These are phyloP conservation scores for Manihot esculenta DNA, from an alignment of 441 rosid genomes.

Conservation along the genomic window DNA sequence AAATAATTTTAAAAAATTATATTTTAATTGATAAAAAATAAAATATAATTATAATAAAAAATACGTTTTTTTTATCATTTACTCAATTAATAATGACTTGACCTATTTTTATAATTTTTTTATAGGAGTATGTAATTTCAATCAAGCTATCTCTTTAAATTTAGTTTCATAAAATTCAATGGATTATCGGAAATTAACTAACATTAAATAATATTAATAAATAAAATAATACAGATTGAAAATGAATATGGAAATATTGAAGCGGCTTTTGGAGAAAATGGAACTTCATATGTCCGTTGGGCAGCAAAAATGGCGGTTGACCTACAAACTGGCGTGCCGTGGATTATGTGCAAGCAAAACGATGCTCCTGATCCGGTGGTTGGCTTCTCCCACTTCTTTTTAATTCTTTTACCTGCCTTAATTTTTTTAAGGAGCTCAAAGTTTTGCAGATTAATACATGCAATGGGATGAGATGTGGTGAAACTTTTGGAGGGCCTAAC, in stretches of 20 bases:
- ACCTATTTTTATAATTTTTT: too few relatives aligned
- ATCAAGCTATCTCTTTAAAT: too few relatives aligned
- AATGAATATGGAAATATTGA: conserved; percentile 72
- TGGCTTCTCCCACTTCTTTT: background rate
- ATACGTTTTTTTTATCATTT: too few relatives aligned
- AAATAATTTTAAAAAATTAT: too few relatives aligned
- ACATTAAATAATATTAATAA: background rate
- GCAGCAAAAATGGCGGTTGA: conserved; percentile 73
- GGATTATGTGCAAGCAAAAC: conserved; percentile 92
- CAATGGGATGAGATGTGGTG: conserved; percentile 80
- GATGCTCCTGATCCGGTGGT: conserved; percentile 92
- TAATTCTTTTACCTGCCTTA: too few relatives aligned
- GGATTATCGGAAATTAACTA: background rate
- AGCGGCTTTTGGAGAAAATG: conserved; percentile 45
- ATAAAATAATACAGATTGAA: conserved; percentile 46
- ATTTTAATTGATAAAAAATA: too few relatives aligned
- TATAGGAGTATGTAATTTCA: too few relatives aligned
- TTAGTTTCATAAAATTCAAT: background rate
- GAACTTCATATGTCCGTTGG: conserved; percentile 65
- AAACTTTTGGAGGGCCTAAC: conserved; percentile 77
- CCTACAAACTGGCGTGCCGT: conserved; percentile 81
- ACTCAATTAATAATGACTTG: too few relatives aligned
- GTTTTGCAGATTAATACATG: conserved; percentile 71
- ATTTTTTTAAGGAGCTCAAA: background rate
- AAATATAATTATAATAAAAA: too few relatives aligned